These are phyloP conservation scores for Candida adriatica DNA, from an alignment of 805 yeast species.

Conservation along the genomic window DNA sequence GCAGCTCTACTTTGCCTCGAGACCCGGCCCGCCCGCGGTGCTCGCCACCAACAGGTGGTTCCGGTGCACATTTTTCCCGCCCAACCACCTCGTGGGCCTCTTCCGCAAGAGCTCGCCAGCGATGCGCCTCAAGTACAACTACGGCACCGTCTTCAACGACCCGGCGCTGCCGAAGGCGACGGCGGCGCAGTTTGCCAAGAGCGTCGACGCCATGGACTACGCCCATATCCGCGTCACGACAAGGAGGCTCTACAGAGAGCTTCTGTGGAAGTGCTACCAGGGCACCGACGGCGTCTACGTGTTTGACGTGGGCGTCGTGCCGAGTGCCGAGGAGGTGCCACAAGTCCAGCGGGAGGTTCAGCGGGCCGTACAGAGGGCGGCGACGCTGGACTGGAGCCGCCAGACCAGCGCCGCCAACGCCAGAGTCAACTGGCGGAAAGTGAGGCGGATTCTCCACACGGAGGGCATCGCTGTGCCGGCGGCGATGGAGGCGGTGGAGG, in stretches of 20 bases:
- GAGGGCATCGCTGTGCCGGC: conserved; percentile 8
- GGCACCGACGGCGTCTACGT: conserved; percentile 20
- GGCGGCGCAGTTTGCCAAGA: conserved; percentile 7
- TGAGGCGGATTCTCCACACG: conserved; percentile 5
- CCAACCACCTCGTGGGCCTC: conserved; percentile 15
- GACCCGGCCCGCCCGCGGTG: conserved; percentile 7
- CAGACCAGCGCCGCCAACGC: conserved; percentile 2
- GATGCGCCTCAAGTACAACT: conserved; percentile 14
- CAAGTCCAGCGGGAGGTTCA: conserved; percentile 4
- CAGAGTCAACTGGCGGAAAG: conserved; percentile 14
- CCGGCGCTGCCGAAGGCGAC: conserved; percentile 2
- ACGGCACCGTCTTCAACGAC: conserved; percentile 15
- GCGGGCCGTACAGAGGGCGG: conserved; percentile 4
- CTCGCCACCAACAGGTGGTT: conserved; percentile 9
- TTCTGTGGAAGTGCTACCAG: conserved; percentile 8
- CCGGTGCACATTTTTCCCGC: conserved; percentile 16
- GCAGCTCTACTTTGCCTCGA: conserved; percentile 7
- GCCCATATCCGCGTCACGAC: conserved; percentile 13
- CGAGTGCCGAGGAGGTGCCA: conserved; percentile 6
- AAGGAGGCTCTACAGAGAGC: conserved; percentile 10
- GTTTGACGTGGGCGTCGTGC: conserved; percentile 13
- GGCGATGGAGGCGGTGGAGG: conserved; percentile 2
- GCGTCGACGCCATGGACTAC: conserved; percentile 15
- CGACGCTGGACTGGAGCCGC: not conserved
- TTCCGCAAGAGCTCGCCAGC: conserved; percentile 21